A percentile compares a stretch with the other conserved stretches of the same genome.
These are phyloP conservation scores for Chytriomyces sp. DNA, from an alignment of 192 early-diverging fungal genomes.

Conservation along the genomic window DNA sequence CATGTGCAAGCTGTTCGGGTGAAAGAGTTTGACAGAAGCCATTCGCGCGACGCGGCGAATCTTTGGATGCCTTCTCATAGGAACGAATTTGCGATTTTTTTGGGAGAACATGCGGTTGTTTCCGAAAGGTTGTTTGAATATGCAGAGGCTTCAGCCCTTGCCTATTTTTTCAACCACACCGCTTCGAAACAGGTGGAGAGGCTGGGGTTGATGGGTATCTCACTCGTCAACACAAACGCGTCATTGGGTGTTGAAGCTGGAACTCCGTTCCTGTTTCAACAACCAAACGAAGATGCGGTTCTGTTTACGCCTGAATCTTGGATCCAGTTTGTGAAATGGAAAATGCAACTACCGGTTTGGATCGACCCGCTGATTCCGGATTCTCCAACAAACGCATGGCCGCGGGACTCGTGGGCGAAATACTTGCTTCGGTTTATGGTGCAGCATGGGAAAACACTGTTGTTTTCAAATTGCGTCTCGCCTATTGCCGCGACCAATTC, in stretches of 20 bases:
- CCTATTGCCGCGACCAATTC: neutral
- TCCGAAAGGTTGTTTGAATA: slow-evolving; percentile 33
- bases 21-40: neutral
- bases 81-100: slow-evolving; percentile 31
- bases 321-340: slow-evolving; percentile 29
- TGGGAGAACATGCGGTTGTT: slow-evolving; percentile 19
- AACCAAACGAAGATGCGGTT: slow-evolving; percentile 18
- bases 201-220: slow-evolving; percentile 16
- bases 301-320: slow-evolving; percentile 8
- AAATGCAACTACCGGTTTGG: neutral
- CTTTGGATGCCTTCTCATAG: slow-evolving; percentile 19
- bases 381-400: slow-evolving; percentile 30
- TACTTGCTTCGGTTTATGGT: slow-evolving; percentile 28
- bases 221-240: slow-evolving; percentile 5
- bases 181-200: neutral
- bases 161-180: neutral
- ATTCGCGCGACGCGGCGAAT: slow-evolving; percentile 5
- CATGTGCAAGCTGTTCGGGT: slow-evolving; percentile 6
- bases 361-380: slow-evolving; percentile 26
- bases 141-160: slow-evolving; percentile 4
- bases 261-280: slow-evolving; percentile 25
- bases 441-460: neutral
- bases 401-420: slow-evolving; percentile 26
- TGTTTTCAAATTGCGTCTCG: slow-evolving; percentile 25
- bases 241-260: neutral